phyloP scores from a whole-genome alignment of 1,139 yeast genomes.

The Scheffersomyces lignicola region DNA sequence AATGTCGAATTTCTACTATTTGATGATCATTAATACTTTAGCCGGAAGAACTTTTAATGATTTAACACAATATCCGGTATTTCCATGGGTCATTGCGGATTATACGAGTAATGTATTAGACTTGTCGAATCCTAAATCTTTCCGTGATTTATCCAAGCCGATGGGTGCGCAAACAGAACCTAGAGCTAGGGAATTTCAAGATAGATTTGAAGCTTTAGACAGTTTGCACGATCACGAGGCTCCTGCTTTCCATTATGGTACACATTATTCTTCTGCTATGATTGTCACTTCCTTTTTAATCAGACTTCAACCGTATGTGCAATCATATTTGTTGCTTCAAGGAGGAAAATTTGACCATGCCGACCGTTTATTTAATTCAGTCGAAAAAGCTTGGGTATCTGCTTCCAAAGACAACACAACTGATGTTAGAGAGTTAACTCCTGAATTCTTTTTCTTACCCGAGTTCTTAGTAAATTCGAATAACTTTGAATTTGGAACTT shows the following conservation, averaged over 20 bases:
- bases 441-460: constrained; percentile 80
- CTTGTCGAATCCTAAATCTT: constrained; percentile 56
- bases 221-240: constrained; percentile 52
- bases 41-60: constrained; percentile 90
- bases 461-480: constrained; percentile 70
- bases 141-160: constrained; percentile 76
- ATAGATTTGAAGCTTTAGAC: constrained; percentile 66
- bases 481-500: constrained; percentile 63
- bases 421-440: constrained; percentile 82
- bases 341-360: constrained; percentile 90
- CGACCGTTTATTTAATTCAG: constrained; percentile 71
- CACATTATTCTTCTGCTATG: constrained; percentile 92
- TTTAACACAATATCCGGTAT: constrained; percentile 83
- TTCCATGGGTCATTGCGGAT: constrained; percentile 88
- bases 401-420: constrained; percentile 78
- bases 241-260: constrained; percentile 87
- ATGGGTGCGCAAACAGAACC: constrained; percentile 79
- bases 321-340: constrained; percentile 72
- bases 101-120: constrained; percentile 68
- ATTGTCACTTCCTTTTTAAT: constrained; percentile 78
- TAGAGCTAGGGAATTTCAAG: constrained; percentile 62
- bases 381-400: constrained; percentile 74
- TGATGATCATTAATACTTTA: constrained; percentile 74
- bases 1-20: constrained; percentile 76
- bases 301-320: constrained; percentile 75